Base-by-base conservation (phyloP, 768 basidiomycete genomes). In the Tricholomella constricta region DNA sequence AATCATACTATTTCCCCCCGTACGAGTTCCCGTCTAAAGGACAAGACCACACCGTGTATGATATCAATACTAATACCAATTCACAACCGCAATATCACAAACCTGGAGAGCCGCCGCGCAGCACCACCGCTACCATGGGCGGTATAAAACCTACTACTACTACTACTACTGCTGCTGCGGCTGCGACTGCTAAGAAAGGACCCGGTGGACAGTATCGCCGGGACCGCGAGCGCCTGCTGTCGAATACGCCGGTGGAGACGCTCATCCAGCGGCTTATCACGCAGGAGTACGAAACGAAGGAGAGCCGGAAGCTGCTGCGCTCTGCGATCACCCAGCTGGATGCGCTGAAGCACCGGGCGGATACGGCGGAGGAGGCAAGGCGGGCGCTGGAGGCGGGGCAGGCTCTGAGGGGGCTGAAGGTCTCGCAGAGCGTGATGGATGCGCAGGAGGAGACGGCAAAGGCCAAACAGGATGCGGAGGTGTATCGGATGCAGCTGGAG, bases 271-370 rank as follows among this genome's bases (percentile, higher is more conserved):
- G 55, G 4, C 54, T 67, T 10, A 57, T 71, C 25, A 36, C 45
- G 10, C 59, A 66, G 43, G 70, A 72, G 43, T 51, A 65, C 44
- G 63, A 70, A 19, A 50, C 59, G 1, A 58, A 60, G 34, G 68
- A 70, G 35, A 62, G 65, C 27, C 66, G 64, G 47, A 60, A 60
- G n/a, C 58, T 71, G 0, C 54, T 71, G n/a, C 55, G 53, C 4
- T 60, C 56, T 5, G 69, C 70, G 4, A 47, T 68, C 1, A 54
- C 63, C 7, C 69, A 65, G 34, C 54, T 71, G 6, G 65, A 69
- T 22, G 44, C 52, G 9, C 40, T 64, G 9, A 52, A 49, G 29
- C 27, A 55, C 31, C 61, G 61, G 14, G 55, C 67, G 3, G 32
- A 27, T 22, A 49, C 35, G 25, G 57, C 59, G 11, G 62, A 65